Conservation (phyloP, 306 rosid genomes). For the Lathyrus sativus region DNA sequence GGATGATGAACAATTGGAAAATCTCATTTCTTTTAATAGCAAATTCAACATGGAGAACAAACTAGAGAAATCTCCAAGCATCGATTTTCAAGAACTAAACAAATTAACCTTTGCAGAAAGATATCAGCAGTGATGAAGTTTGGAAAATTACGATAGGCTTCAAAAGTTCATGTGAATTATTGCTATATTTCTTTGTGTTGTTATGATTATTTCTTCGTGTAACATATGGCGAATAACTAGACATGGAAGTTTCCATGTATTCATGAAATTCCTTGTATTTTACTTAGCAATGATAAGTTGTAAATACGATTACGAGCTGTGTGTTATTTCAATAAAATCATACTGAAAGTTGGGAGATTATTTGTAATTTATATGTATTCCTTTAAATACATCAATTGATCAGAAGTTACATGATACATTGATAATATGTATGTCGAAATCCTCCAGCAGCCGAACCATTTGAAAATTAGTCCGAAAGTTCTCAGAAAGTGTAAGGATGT, state of each 20-base stretch:
- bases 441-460: slow-evolving; percentile 32
- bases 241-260: slow-evolving; percentile 26
- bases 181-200: slow-evolving; percentile 27
- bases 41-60: slow-evolving; percentile 36
- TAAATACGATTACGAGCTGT: slow-evolving; percentile 24
- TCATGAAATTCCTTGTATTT: slow-evolving; percentile 37
- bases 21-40: slow-evolving; percentile 40
- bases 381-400: not conserved
- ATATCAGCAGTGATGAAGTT: slow-evolving; percentile 26
- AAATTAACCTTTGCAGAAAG: slow-evolving; percentile 44
- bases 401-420: slow-evolving; percentile 24
- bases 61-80: slow-evolving; percentile 35
- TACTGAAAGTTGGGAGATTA: not conserved
- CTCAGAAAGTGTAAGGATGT: slow-evolving; percentile 32
- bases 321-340: slow-evolving; percentile 32
- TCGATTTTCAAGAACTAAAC: slow-evolving; percentile 46
- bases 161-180: not conserved
- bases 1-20: slow-evolving; percentile 41
- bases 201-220: slow-evolving; percentile 27
- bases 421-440: slow-evolving; percentile 35
- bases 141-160: slow-evolving; percentile 7
- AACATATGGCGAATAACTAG: slow-evolving; percentile 23
- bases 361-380: slow-evolving; percentile 1
- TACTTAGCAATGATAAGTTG: slow-evolving; percentile 28
- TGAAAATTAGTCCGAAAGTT: slow-evolving; percentile 31